Percentiles rank a stretch among this genome's conserved stretches.
phyloP scores from a whole-genome alignment of 257 asterid genomes.

The Nicotiana sylvestris region DNA sequence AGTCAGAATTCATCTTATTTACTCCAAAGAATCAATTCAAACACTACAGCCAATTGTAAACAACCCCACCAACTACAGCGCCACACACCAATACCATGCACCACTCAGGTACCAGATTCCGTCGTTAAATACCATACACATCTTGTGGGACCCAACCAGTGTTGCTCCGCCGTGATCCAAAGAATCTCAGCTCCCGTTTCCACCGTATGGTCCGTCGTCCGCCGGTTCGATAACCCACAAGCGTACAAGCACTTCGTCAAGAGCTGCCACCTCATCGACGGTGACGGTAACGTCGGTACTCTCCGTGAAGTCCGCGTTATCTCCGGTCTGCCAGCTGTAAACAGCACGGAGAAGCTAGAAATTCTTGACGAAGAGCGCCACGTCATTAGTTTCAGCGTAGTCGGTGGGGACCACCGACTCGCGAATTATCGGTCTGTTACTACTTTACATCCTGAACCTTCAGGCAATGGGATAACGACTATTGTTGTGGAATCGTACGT shows the following conservation, averaged over 20 bases:
- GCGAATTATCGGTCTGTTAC: constrained; percentile 9
- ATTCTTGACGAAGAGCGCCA: constrained; percentile 14
- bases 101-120: background rate
- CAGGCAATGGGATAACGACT: background rate
- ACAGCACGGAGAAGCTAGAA: constrained; percentile 17
- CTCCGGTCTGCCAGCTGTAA: constrained; percentile 16
- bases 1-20: constrained; percentile 13
- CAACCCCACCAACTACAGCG: background rate
- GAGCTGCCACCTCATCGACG: constrained; percentile 12
- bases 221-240: constrained; percentile 19
- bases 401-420: constrained; percentile 19
- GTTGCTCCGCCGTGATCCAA: constrained; percentile 17
- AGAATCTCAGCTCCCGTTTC: constrained; percentile 15
- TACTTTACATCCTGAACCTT: constrained; percentile 3
- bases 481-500: constrained; percentile 12
- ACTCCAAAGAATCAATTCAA: constrained; percentile 18
- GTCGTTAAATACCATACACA: constrained; percentile 14
- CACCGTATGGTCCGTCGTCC: constrained; percentile 18
- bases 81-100: constrained; percentile 10
- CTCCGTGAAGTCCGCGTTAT: constrained; percentile 13
- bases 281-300: constrained; percentile 14
- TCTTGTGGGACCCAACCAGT: constrained; percentile 11
- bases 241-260: constrained; percentile 17
- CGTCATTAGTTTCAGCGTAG: constrained; percentile 18
- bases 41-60: background rate